Conservation (phyloP, 495 filamentous ascomycete genomes). For the Aspergillus wentii region DNA sequence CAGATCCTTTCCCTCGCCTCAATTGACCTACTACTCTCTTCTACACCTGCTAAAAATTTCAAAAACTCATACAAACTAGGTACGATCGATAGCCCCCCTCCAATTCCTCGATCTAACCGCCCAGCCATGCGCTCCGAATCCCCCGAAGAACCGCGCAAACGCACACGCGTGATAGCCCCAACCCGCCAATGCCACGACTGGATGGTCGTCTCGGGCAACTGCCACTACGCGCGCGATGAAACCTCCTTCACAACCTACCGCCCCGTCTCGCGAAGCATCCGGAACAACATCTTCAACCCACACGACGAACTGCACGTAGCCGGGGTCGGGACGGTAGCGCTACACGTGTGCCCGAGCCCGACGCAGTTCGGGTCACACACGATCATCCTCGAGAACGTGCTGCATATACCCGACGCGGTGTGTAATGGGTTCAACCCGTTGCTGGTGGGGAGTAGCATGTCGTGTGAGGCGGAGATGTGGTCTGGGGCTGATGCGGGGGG, state of each 20-base stretch:
- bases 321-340: slow-evolving; percentile 20
- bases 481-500: slow-evolving; percentile 14
- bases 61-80: no score
- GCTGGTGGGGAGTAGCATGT: slow-evolving; percentile 20
- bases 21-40: no score
- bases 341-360: slow-evolving; percentile 6
- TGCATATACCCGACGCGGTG: slow-evolving; percentile 24
- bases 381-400: slow-evolving; percentile 21
- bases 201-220: slow-evolving; percentile 25
- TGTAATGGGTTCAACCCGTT: slow-evolving; percentile 28
- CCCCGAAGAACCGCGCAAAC: slow-evolving; percentile 1
- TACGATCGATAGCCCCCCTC: no score
- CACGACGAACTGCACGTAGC: slow-evolving; percentile 18
- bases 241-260: slow-evolving; percentile 21
- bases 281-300: slow-evolving; percentile 20
- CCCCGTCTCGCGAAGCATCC: slow-evolving; percentile 7
- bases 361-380: slow-evolving; percentile 3
- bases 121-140: no score
- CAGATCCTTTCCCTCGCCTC: no score
- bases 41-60: no score
- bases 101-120: no score
- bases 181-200: slow-evolving; percentile 15
- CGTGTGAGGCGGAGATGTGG: slow-evolving; percentile 14
- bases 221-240: slow-evolving; percentile 25
- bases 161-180: background rate